Conservation (phyloP, 1,284 basidiomycete genomes). For the Ganoderma lucidum region DNA sequence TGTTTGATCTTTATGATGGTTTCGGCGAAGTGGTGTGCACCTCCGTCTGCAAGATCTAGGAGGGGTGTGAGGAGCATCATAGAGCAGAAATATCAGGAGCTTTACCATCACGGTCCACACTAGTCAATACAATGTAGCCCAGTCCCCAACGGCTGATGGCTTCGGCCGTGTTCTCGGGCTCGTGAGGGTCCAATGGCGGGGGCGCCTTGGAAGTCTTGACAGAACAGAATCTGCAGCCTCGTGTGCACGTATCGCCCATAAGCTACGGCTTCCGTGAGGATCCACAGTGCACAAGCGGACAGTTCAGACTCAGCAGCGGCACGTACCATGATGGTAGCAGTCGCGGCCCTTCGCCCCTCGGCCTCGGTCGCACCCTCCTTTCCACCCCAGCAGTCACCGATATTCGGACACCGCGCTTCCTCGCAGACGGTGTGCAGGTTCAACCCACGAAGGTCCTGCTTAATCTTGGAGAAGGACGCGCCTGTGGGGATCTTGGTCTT, state of each 20-base stretch:
- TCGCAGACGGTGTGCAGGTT: conserved; percentile 97
- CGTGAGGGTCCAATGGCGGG: conserved; percentile 93
- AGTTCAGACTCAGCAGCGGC: conserved; percentile 11
- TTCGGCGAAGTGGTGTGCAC: conserved; percentile 92
- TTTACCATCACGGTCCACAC: conserved; percentile 94
- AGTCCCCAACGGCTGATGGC: conserved; percentile 98
- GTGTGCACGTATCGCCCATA: conserved; percentile 99
- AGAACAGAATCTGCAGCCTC: conserved; percentile 97
- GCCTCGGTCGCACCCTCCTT: conserved; percentile 76
- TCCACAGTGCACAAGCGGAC: background rate
- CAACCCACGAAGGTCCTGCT: conserved; percentile 93
- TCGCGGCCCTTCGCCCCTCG: conserved; percentile 86
- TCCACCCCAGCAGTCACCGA: conserved; percentile 99
- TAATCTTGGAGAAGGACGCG: conserved; percentile 90
- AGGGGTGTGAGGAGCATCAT: conserved; percentile 11
- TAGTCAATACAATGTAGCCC: conserved; percentile 98
- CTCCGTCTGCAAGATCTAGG: conserved; percentile 91
- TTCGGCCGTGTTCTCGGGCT: conserved; percentile 98
- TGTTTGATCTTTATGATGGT: conserved; percentile 97
- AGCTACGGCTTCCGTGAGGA: conserved; percentile 58
- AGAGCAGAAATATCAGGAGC: background rate
- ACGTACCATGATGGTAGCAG: conserved; percentile 98
- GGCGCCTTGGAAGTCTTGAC: conserved; percentile 94
- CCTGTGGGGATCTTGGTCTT: conserved; percentile 96
- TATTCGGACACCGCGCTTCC: conserved; percentile 98